Base-by-base conservation (phyloP, 164 flowering plant genomes). In the Houttuynia cordata region DNA sequence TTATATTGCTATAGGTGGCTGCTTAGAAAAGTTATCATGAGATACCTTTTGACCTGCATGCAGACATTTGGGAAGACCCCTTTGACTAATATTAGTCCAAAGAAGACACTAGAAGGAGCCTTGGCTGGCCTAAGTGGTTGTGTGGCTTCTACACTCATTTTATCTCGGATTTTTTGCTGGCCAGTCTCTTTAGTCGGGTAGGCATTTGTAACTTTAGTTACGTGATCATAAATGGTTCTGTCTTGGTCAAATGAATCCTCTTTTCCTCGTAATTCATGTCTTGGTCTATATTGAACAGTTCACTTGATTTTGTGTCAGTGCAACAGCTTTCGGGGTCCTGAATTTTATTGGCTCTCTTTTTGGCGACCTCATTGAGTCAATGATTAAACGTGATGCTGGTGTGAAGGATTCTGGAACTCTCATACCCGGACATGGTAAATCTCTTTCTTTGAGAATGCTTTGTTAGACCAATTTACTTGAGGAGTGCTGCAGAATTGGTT, bases 361-460 rank as follows among this genome's bases (percentile, higher is more conserved):
- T 72, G 97, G 99, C 53, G 96, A 94, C 73, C 96, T 91, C 20
- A 79, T 82, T 17, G 97, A 94, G 67, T 94, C 97, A 24, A 83
- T 91, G 91, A 94, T 94, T 73, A 94, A 94, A 68, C 91, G 96
- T 63, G 97, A 94, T 77, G 99, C 97, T 21, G 99, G 97, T 61
- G 99, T 94, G 45, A 91, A 91, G 74, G 99, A 94, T 65, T 94
- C 96, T 54, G 97, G 97, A 4, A 79, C 96, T 13, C 89, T 94
- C 57, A 91, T 94, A 25, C 96, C 99, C 61, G 96, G 99, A 54
- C 96, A 94, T 79, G 97, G 97, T 90, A 87, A 45, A 45, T 45
- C 23, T 22, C 51, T 40, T 62, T 34, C n/a, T 57, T 45, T 45
- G 8, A 45, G 8, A 17, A 10, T 45, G 49, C 49, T 45, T 45